phyloP scores from a whole-genome alignment of 768 basidiomycete species.

The Tricholoma flavovirens region DNA sequence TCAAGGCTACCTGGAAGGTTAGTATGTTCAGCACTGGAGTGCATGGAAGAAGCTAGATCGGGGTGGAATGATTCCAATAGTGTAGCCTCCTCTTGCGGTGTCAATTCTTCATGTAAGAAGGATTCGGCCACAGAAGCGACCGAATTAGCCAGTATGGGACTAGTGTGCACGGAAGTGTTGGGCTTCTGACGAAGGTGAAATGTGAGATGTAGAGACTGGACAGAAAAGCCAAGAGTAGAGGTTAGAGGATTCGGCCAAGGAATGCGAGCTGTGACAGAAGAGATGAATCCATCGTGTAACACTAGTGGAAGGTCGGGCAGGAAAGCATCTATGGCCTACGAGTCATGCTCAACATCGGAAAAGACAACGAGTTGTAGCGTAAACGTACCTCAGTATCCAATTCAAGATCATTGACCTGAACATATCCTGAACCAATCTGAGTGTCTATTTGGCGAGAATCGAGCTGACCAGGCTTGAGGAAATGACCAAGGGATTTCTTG shows the following conservation, averaged over 20 bases:
- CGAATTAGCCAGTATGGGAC: slow-evolving; percentile 60
- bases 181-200: slow-evolving; percentile 40
- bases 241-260: slow-evolving; percentile 84
- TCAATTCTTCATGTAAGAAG: slow-evolving; percentile 81
- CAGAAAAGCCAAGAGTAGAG: slow-evolving; percentile 62
- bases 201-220: slow-evolving; percentile 64
- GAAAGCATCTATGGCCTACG: slow-evolving; percentile 74
- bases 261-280: slow-evolving; percentile 69
- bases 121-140: slow-evolving; percentile 67
- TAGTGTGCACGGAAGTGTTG: slow-evolving; percentile 11
- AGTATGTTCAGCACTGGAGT: slow-evolving; percentile 24
- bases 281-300: slow-evolving; percentile 67
- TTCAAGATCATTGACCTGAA: slow-evolving; percentile 81
- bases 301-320: slow-evolving; percentile 60
- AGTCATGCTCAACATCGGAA: slow-evolving; percentile 12
- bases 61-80: slow-evolving; percentile 65
- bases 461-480: slow-evolving; percentile 86
- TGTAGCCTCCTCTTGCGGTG: slow-evolving; percentile 61
- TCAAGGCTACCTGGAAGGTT: slow-evolving; percentile 66
- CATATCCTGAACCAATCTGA: slow-evolving; percentile 86
- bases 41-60: slow-evolving; percentile 25
- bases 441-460: slow-evolving; percentile 85
- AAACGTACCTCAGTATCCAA: slow-evolving; percentile 65
- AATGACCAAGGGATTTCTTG: slow-evolving; percentile 75
- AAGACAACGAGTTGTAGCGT: slow-evolving; percentile 4